phyloP scores from a whole-genome alignment of 495 filamentous ascomycete genomes.

The Neurospora tetraspora region DNA sequence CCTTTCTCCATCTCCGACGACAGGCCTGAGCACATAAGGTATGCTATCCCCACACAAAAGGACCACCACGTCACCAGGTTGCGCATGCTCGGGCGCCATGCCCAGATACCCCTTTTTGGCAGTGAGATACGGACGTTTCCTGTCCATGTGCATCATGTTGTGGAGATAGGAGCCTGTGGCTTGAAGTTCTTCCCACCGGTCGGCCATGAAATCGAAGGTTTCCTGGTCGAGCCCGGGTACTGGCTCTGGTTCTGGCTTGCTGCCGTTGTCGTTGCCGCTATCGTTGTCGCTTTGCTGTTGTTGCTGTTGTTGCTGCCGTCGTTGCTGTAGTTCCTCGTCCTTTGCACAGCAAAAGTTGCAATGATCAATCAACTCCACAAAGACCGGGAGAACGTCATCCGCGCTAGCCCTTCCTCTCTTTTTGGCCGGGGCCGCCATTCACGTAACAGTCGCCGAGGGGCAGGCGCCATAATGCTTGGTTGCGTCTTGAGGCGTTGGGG shows the following conservation, averaged over 20 bases:
- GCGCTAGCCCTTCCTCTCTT: background rate
- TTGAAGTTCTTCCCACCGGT: too few species aligned
- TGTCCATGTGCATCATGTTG: background rate
- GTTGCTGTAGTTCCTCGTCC: background rate
- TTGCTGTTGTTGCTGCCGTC: background rate
- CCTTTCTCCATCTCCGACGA: too few species aligned
- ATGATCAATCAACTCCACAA: background rate
- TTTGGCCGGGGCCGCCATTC: background rate
- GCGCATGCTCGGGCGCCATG: slow-evolving; percentile 4
- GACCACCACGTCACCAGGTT: slow-evolving; percentile 4
- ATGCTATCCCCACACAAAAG: slow-evolving; percentile 6
- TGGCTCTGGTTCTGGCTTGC: background rate
- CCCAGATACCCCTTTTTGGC: slow-evolving; percentile 5
- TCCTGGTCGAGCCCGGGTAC: background rate
- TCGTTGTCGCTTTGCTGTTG: background rate
- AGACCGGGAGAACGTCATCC: background rate
- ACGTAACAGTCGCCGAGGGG: background rate
- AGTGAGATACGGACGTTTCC: slow-evolving; percentile 6
- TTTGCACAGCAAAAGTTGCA: background rate
- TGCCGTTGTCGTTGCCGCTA: background rate
- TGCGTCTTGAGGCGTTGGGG: background rate
- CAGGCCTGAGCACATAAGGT: slow-evolving; percentile 9
- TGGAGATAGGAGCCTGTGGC: background rate
- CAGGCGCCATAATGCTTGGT: background rate
- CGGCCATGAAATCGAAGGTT: too few species aligned